A percentile compares a stretch with the other conserved stretches of the same genome.
Evolutionary conservation across 1,139 yeast genomes (phyloP).

Genomic region (Magnusiomyces clavatus): DNA sequence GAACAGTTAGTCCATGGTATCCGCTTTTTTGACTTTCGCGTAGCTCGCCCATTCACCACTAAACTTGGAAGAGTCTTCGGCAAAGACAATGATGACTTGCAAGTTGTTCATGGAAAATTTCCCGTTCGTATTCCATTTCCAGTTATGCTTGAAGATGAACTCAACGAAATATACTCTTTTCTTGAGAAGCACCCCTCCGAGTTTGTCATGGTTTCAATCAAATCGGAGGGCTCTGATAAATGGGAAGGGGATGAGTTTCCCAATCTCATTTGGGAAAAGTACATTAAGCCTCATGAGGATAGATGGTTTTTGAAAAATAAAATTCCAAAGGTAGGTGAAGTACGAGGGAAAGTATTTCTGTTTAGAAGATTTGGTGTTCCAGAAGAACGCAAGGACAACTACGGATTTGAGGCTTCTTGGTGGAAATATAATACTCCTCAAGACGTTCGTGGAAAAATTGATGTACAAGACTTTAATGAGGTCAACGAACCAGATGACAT

Average conservation of each 20-base stretch:
- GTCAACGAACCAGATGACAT: slow-evolving; percentile 47
- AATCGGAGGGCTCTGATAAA: slow-evolving; percentile 55
- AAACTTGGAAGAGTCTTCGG: slow-evolving; percentile 3
- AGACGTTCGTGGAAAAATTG: slow-evolving; percentile 55
- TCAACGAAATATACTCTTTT: slow-evolving; percentile 54
- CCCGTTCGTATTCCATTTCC: slow-evolving; percentile 61
- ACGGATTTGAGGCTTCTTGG: slow-evolving; percentile 61
- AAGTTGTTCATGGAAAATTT: slow-evolving; percentile 69
- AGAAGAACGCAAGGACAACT: slow-evolving; percentile 19
- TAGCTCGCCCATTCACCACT: slow-evolving; percentile 47
- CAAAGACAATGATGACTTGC: slow-evolving; percentile 41
- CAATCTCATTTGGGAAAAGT: slow-evolving; percentile 54
- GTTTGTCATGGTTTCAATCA: slow-evolving; percentile 58
- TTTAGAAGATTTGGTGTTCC: slow-evolving; percentile 63
- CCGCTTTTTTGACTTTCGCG: slow-evolving; percentile 62
- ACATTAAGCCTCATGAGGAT: slow-evolving; percentile 43
- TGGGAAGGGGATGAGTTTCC: slow-evolving; percentile 68
- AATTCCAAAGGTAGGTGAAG: slow-evolving; percentile 53
- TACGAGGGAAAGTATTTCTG: slow-evolving; percentile 58
- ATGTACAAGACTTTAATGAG: slow-evolving; percentile 73
- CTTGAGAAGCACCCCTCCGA: slow-evolving; percentile 48
- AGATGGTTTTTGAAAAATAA: slow-evolving; percentile 54
- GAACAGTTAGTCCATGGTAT: slow-evolving; percentile 67
- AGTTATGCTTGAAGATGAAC: slow-evolving; percentile 41
- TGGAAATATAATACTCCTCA: slow-evolving; percentile 64